phyloP scores from a whole-genome alignment of 345 rosid species.

The Brassica rapa region DNA sequence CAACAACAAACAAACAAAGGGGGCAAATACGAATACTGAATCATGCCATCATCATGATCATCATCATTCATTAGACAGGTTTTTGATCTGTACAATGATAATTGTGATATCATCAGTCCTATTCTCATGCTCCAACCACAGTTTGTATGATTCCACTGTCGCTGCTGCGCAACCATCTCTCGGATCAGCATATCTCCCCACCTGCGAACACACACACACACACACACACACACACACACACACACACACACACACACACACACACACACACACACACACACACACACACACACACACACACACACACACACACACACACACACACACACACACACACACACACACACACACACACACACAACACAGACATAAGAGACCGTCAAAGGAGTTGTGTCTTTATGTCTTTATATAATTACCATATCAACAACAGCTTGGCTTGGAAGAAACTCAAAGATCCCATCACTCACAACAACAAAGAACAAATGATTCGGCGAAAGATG shows the following conservation, averaged over 20 bases:
- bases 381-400: not conserved
- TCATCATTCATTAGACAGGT: slow-evolving; percentile 55
- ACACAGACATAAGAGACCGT: no score
- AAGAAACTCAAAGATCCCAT: slow-evolving; percentile 95
- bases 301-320: slow-evolving; percentile 15
- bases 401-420: slow-evolving; percentile 56
- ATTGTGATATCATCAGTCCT: slow-evolving; percentile 98
- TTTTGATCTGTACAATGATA: slow-evolving; percentile 81
- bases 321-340: slow-evolving; percentile 23
- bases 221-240: not conserved
- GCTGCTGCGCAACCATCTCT: slow-evolving; percentile 91
- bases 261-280: no score
- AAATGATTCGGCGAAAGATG: slow-evolving; percentile 62
- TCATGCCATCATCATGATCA: slow-evolving; percentile 12
- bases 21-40: not conserved
- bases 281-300: slow-evolving; percentile 10
- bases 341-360: not conserved
- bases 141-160: slow-evolving; percentile 88
- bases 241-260: no score
- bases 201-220: slow-evolving; percentile 49
- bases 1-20: slow-evolving; percentile 10
- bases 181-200: slow-evolving; percentile 68
- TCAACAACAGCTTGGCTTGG: slow-evolving; percentile 85
- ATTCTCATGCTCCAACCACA: slow-evolving; percentile 84
- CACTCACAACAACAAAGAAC: slow-evolving; percentile 95